Evolutionary conservation across 495 filamentous ascomycete genomes (phyloP).

Genomic region (Aspergillus mulundensis): DNA sequence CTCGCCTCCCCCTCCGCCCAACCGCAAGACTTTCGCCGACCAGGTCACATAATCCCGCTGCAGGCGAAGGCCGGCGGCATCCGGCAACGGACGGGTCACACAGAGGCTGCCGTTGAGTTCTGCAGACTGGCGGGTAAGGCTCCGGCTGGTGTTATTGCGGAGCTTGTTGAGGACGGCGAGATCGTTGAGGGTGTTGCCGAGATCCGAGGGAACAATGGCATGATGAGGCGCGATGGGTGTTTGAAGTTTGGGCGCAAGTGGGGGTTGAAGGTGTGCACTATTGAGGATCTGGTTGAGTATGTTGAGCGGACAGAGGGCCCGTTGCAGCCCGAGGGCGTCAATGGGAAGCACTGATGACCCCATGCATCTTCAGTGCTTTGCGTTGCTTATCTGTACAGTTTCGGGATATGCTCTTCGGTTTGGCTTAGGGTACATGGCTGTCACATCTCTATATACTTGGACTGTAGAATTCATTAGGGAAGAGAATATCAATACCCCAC

Average conservation of each 20-base stretch:
- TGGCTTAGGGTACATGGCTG: neutral
- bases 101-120: constrained; percentile 87
- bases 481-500: neutral
- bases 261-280: constrained; percentile 91
- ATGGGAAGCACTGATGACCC: constrained; percentile 36
- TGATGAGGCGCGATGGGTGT: constrained; percentile 92
- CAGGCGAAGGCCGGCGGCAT: constrained; percentile 78
- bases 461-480: neutral
- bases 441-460: neutral
- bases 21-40: constrained; percentile 64
- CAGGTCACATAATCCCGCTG: constrained; percentile 88
- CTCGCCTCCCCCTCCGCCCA: constrained; percentile 64
- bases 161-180: constrained; percentile 77
- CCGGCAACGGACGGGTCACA: constrained; percentile 74
- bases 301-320: constrained; percentile 54
- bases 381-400: neutral
- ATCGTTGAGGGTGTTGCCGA: constrained; percentile 57
- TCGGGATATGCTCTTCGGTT: neutral
- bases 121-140: constrained; percentile 73
- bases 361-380: constrained; percentile 4
- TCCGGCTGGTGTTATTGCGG: constrained; percentile 76
- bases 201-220: constrained; percentile 59
- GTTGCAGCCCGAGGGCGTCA: constrained; percentile 16
- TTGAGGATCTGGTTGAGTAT: constrained; percentile 81
- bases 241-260: constrained; percentile 82